Base-by-base conservation (phyloP, 208 protist species). In the Leishmania aethiopica region DNA sequence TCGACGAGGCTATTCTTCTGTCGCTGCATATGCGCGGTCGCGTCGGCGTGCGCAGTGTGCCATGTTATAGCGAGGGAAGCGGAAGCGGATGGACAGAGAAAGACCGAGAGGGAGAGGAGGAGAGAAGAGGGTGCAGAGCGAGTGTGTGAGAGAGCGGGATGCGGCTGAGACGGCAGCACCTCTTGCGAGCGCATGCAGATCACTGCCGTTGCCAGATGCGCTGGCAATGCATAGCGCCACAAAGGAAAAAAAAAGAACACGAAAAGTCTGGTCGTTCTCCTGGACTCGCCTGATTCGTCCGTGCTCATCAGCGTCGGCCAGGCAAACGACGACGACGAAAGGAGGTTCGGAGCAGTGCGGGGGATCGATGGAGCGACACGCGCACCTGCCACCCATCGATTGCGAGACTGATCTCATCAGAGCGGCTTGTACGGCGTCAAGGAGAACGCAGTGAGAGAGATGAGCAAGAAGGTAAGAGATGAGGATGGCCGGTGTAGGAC, bases 391-490 rank as follows among this genome's bases (percentile, higher is more conserved):
- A 13, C 32, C 62, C 32, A 40, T 40, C 32, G 32, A 69, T 40
- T 69, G 62, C 15, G 4, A 35, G 32, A 40, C 62, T 17, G 62
- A 69, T 3, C 10, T 69, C 15, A 42, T 69, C 5, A 32, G 32
- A 69, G 32, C 62, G 15, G 32, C 62, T 15, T 19, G 10, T 17
- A 0, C 32, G 40, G 32, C 32, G 32, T 40, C 40, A 77, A 85
- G 11, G 35, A 73, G 47, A 77, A 82, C 60, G 32, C 59, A 40
- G 71, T 74, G 47, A 17, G 76, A 66, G 82, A 59, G 62, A 73
- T 42, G 80, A 70, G 28, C n/a, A 79, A 37, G 25, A 71, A 37
- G 37, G 47, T 15, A 10, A 76, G 32, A 59, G 32, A 49, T 17
- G 77, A 77, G 19, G 62, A 22, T 40, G 13, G 22, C 0, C 32